Conservation (phyloP, 306 rosid species). For the Rosa multiflora region DNA sequence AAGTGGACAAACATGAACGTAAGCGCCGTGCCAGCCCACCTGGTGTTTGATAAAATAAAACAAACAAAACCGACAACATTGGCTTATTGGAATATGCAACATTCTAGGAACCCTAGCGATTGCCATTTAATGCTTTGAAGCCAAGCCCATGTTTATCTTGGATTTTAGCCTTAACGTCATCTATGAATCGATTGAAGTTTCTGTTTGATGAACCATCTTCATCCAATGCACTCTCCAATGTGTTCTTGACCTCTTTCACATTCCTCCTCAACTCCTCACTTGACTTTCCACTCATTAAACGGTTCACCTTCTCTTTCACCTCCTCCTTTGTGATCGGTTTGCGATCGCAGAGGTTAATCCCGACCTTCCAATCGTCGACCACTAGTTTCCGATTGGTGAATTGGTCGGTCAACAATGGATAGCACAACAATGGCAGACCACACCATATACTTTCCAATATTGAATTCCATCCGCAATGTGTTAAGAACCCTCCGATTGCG, state of each 20-base stretch:
- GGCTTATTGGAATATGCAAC: background rate
- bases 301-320: conserved; percentile 15
- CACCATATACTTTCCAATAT: conserved; percentile 31
- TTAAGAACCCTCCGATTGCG: conserved; percentile 23
- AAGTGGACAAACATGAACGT: background rate
- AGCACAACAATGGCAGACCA: conserved; percentile 20
- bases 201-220: conserved; percentile 18
- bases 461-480: conserved; percentile 37
- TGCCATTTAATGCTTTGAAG: background rate
- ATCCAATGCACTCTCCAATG: conserved; percentile 3
- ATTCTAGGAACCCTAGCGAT: background rate
- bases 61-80: background rate
- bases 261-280: conserved; percentile 29
- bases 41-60: background rate
- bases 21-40: background rate
- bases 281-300: conserved; percentile 18
- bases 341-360: conserved; percentile 21
- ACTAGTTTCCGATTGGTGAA: conserved; percentile 29
- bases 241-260: background rate
- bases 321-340: conserved; percentile 15
- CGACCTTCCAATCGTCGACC: conserved; percentile 33
- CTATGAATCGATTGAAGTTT: conserved; percentile 13
- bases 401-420: conserved; percentile 25
- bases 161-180: conserved; percentile 5
- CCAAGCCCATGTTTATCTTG: background rate